phyloP scores from a whole-genome alignment of 1,284 basidiomycete species.

The Tilletia setariae region DNA sequence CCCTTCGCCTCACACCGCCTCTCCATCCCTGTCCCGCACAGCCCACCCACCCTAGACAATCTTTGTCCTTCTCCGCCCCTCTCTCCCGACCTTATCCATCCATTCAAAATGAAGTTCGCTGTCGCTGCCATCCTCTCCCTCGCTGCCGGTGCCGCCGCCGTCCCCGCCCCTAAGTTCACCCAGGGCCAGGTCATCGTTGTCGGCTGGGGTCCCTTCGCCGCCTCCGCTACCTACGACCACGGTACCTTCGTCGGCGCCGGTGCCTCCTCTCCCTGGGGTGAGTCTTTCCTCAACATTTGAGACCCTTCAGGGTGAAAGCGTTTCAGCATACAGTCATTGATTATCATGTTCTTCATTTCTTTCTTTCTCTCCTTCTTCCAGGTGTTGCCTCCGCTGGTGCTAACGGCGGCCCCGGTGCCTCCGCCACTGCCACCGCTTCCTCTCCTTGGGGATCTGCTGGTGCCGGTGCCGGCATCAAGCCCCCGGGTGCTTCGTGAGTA shows the following conservation, averaged over 20 bases:
- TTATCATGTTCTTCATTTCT: neutral
- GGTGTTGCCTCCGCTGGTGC: slow-evolving; percentile 13
- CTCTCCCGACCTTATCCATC: neutral
- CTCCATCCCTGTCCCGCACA: neutral
- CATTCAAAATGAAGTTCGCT: slow-evolving; percentile 11
- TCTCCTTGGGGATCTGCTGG: slow-evolving; percentile 10
- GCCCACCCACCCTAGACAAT: neutral
- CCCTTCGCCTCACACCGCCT: neutral
- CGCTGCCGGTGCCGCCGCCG: slow-evolving; percentile 9
- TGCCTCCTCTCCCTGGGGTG: slow-evolving; percentile 9
- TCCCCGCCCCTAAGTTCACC: neutral
- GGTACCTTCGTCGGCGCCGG: slow-evolving; percentile 10
- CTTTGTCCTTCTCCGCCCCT: neutral
- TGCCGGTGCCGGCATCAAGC: slow-evolving; percentile 5
- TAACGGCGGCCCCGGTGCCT: neutral
- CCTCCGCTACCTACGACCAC: slow-evolving; percentile 1
- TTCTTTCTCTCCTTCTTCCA: neutral
- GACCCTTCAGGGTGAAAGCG: no score
- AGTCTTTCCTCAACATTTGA: slow-evolving; percentile 1
- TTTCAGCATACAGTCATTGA: neutral
- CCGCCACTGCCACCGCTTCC: slow-evolving; percentile 10
- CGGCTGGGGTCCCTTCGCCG: slow-evolving; percentile 1
- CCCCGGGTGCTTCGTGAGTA: slow-evolving; percentile 5
- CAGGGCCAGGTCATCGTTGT: slow-evolving; percentile 7
- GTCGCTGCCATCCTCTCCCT: neutral